These are phyloP conservation scores for Gnomoniopsis sp. DNA, from an alignment of 2,329 filamentous ascomycete species.

Conservation along the genomic window DNA sequence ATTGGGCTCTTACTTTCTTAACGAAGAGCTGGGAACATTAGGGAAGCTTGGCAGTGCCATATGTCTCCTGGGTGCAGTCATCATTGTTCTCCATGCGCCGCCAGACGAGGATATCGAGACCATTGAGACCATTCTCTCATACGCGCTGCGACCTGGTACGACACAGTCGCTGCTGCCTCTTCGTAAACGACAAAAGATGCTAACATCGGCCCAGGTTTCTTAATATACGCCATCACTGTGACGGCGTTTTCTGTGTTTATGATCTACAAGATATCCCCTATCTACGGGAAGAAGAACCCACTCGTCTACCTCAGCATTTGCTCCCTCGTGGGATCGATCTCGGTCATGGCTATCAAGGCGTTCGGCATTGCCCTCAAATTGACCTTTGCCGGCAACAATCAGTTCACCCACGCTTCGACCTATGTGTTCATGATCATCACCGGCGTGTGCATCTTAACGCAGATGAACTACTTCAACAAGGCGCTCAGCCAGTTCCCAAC, in stretches of 20 bases:
- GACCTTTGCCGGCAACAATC: slow-evolving; percentile 88
- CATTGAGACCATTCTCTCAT: slow-evolving; percentile 86
- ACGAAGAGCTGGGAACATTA: slow-evolving; percentile 83
- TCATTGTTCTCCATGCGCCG: slow-evolving; percentile 95
- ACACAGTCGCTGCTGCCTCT: not conserved
- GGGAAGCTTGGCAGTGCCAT: slow-evolving; percentile 95
- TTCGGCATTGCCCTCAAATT: slow-evolving; percentile 97
- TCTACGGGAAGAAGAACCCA: slow-evolving; percentile 91
- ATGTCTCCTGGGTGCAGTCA: slow-evolving; percentile 91
- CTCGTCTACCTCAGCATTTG: slow-evolving; percentile 97
- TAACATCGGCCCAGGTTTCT: slow-evolving; percentile 62
- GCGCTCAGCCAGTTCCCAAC: slow-evolving; percentile 94
- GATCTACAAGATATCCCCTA: slow-evolving; percentile 92
- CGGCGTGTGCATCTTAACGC: slow-evolving; percentile 87
- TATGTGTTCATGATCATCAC: slow-evolving; percentile 97
- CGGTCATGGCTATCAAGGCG: slow-evolving; percentile 98
- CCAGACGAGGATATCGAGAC: slow-evolving; percentile 88
- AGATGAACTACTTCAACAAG: slow-evolving; percentile 99
- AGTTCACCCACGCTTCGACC: slow-evolving; percentile 91
- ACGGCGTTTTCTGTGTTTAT: slow-evolving; percentile 83
- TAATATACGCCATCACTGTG: slow-evolving; percentile 79
- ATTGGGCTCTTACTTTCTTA: slow-evolving; percentile 88
- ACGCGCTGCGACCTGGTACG: slow-evolving; percentile 86
- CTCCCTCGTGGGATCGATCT: slow-evolving; percentile 93
- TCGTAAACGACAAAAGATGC: slow-evolving; percentile 1